These are phyloP conservation scores for Volvariella surrecta DNA, from an alignment of 1,284 basidiomycete species.

Conservation along the genomic window DNA sequence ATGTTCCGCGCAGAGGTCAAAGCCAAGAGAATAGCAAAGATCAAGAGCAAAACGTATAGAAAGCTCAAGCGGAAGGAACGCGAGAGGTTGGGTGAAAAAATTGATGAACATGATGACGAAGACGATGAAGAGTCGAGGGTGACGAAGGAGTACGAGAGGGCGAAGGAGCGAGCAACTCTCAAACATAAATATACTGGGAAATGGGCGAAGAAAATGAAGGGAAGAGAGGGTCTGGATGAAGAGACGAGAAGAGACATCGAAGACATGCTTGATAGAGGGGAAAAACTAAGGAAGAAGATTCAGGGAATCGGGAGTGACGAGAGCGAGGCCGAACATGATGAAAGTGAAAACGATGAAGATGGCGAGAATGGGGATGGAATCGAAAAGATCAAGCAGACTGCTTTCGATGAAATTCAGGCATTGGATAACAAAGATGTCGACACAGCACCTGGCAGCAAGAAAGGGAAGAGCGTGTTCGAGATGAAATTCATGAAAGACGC, in stretches of 20 bases:
- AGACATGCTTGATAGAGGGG: slow-evolving; percentile 72
- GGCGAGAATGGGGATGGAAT: slow-evolving; percentile 24
- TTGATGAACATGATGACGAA: slow-evolving; percentile 34
- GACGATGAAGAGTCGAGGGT: slow-evolving; percentile 45
- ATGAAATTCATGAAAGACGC: slow-evolving; percentile 98
- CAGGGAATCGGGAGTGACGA: slow-evolving; percentile 48
- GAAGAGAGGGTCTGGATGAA: slow-evolving; percentile 53
- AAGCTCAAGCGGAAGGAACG: slow-evolving; percentile 78
- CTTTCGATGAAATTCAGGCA: slow-evolving; percentile 66
- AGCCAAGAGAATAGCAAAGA: slow-evolving; percentile 87
- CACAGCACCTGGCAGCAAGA: slow-evolving; percentile 21
- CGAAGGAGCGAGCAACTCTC: slow-evolving; percentile 80
- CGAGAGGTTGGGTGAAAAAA: slow-evolving; percentile 45
- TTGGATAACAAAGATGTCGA: slow-evolving; percentile 32
- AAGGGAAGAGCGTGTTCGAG: slow-evolving; percentile 66
- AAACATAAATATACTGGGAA: slow-evolving; percentile 80
- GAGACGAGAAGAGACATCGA: slow-evolving; percentile 67
- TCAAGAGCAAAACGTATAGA: slow-evolving; percentile 93
- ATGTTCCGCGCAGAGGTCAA: slow-evolving; percentile 93
- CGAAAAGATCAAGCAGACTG: slow-evolving; percentile 49
- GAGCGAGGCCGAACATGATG: slow-evolving; percentile 39
- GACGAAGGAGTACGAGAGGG: slow-evolving; percentile 72
- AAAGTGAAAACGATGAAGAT: slow-evolving; percentile 32
- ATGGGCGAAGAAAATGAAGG: slow-evolving; percentile 67
- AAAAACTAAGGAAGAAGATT: slow-evolving; percentile 67